Conservation (phyloP, 305 asterid species). For the Plantago coronopus region DNA sequence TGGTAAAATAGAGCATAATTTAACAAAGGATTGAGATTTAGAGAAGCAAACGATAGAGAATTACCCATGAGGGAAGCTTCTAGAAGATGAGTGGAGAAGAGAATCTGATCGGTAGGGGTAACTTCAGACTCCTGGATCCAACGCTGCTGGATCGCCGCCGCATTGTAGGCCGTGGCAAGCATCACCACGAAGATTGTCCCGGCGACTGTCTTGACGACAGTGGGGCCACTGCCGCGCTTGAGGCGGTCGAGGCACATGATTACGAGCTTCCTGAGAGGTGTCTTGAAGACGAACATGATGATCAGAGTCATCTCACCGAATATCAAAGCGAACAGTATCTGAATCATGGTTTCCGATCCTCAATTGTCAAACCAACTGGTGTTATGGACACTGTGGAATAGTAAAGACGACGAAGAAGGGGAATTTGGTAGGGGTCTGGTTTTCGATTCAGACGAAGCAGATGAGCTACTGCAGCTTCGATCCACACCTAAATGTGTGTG, state of each 20-base stretch:
- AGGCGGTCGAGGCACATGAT: conserved; percentile 43
- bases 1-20: background rate
- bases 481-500: too few relatives aligned
- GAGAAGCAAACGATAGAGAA: background rate
- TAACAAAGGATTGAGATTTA: background rate
- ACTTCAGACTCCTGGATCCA: conserved; percentile 37
- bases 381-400: too few relatives aligned
- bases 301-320: conserved; percentile 47
- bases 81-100: conserved; percentile 57
- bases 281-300: conserved; percentile 51
- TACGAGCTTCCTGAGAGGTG: conserved; percentile 63
- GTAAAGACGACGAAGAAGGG: too few relatives aligned
- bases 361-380: too few relatives aligned
- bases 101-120: conserved; percentile 71
- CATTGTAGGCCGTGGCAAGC: conserved; percentile 42
- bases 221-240: conserved; percentile 74
- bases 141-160: conserved; percentile 42
- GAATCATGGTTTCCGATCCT: conserved; percentile 40
- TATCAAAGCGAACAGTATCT: conserved; percentile 54
- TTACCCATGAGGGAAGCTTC: conserved; percentile 68
- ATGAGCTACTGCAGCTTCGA: too few relatives aligned
- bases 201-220: conserved; percentile 59
- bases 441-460: too few relatives aligned
- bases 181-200: conserved; percentile 56
- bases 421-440: background rate